phyloP scores from a whole-genome alignment of 2,329 filamentous ascomycete genomes.

The Neonectria neomacrospora region DNA sequence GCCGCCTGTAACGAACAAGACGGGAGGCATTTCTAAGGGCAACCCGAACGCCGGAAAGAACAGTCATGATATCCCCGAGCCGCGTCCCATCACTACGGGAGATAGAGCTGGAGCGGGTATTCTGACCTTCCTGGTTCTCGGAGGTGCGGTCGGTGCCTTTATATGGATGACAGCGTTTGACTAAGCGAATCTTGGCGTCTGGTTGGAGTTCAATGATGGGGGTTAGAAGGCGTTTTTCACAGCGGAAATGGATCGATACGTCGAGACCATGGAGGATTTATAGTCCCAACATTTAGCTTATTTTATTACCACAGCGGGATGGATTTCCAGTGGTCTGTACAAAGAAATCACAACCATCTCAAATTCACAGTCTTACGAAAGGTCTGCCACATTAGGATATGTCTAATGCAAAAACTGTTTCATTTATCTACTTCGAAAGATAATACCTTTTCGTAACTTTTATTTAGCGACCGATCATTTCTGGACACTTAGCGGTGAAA shows the following conservation, averaged over 20 bases:
- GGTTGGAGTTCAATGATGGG: slow-evolving; percentile 2
- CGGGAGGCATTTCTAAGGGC: slow-evolving; percentile 62
- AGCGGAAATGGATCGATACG: background rate
- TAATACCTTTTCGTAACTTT: no score
- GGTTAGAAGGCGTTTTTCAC: background rate
- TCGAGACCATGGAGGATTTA: background rate
- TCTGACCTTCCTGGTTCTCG: slow-evolving; percentile 58
- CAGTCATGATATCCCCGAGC: slow-evolving; percentile 46
- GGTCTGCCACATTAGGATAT: no score
- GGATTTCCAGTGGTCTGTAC: background rate
- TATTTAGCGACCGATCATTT: no score
- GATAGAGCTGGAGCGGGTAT: slow-evolving; percentile 63
- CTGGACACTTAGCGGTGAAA: no score
- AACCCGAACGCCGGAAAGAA: slow-evolving; percentile 54
- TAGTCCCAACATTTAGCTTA: background rate
- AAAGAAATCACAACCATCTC: background rate
- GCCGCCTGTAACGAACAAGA: slow-evolving; percentile 57
- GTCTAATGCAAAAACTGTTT: no score
- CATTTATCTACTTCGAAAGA: no score
- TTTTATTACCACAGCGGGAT: background rate
- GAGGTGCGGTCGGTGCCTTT: slow-evolving; percentile 56
- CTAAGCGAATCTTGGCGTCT: slow-evolving; percentile 28
- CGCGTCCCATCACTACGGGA: slow-evolving; percentile 52
- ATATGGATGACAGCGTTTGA: slow-evolving; percentile 61
- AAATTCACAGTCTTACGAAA: background rate